Evolutionary conservation across 2,329 filamentous ascomycete genomes (phyloP).

Genomic region (Aspergillus vadensis): DNA sequence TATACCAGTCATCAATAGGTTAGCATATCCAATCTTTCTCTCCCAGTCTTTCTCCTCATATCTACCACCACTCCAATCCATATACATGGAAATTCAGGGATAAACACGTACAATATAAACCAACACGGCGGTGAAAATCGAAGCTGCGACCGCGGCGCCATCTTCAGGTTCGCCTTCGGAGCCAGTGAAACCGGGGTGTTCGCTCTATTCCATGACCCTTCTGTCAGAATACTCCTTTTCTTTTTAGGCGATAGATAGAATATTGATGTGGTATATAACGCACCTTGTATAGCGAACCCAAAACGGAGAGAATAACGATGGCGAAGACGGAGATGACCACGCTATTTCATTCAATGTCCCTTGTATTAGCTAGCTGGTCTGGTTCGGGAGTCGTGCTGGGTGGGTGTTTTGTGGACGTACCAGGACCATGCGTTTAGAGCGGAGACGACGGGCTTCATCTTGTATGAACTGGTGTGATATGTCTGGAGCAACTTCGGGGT

Average conservation of each 20-base stretch:
- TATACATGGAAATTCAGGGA: not conserved
- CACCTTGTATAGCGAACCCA: conserved; percentile 73
- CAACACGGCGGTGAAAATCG: conserved; percentile 83
- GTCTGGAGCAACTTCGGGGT: not conserved
- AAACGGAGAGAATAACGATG: conserved; percentile 65
- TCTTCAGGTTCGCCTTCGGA: conserved; percentile 69
- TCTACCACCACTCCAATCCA: not conserved
- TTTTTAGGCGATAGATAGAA: not conserved
- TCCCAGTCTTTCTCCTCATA: not conserved
- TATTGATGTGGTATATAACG: conserved; percentile 28
- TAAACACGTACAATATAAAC: conserved; percentile 76
- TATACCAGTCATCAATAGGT: not conserved
- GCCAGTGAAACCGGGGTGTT: conserved; percentile 83
- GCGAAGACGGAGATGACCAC: conserved; percentile 67
- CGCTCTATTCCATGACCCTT: conserved; percentile 44
- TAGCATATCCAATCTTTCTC: not conserved
- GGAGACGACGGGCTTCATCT: conserved; percentile 93
- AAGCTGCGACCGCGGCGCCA: conserved; percentile 75
- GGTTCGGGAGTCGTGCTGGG: not conserved
- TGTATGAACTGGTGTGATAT: conserved; percentile 42
- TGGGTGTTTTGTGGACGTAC: conserved; percentile 53
- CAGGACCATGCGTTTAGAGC: conserved; percentile 94
- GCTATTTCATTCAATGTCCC: conserved; percentile 51
- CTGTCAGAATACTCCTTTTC: not conserved
- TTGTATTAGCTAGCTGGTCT: conserved; percentile 14